Conservation (phyloP, 2,329 filamentous ascomycete genomes). For the Truncatella angustata region DNA sequence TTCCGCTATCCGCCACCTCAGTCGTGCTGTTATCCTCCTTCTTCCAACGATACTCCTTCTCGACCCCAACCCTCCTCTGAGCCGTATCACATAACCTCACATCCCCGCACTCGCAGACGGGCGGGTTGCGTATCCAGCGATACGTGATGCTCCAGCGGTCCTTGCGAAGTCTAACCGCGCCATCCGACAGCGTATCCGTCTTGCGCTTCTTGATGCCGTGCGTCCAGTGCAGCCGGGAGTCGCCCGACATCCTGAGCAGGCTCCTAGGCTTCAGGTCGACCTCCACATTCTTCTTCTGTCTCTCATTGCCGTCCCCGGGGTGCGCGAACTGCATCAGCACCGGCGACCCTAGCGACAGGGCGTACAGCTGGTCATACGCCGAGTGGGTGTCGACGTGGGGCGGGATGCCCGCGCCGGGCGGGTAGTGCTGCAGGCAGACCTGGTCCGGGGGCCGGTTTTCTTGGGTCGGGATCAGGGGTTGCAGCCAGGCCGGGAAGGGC, state of each 20-base stretch:
- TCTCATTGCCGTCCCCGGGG: neutral
- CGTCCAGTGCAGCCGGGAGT: slow-evolving; percentile 52
- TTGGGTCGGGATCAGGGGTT: slow-evolving; percentile 42
- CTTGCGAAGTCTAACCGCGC: slow-evolving; percentile 37
- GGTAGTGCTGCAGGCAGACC: slow-evolving; percentile 54
- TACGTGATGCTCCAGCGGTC: slow-evolving; percentile 57
- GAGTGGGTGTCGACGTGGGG: slow-evolving; percentile 60
- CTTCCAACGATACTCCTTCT: slow-evolving; percentile 52
- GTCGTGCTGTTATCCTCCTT: slow-evolving; percentile 9
- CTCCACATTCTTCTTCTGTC: slow-evolving; percentile 29
- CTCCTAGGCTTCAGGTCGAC: slow-evolving; percentile 47
- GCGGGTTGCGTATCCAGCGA: slow-evolving; percentile 47
- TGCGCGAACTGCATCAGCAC: slow-evolving; percentile 24
- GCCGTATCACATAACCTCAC: slow-evolving; percentile 50
- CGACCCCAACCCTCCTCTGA: slow-evolving; percentile 41
- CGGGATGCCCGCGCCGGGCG: slow-evolving; percentile 58
- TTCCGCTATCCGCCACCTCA: neutral
- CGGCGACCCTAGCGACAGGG: slow-evolving; percentile 20
- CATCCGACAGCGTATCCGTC: slow-evolving; percentile 46
- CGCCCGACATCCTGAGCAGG: slow-evolving; percentile 50
- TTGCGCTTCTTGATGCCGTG: slow-evolving; percentile 54
- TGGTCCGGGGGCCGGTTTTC: slow-evolving; percentile 50
- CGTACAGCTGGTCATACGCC: slow-evolving; percentile 32
- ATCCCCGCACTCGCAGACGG: slow-evolving; percentile 49
- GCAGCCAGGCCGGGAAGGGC: slow-evolving; percentile 50